Evolutionary conservation across 2,329 filamentous ascomycete species (phyloP).

Genomic region (Colletotrichum sp.): DNA sequence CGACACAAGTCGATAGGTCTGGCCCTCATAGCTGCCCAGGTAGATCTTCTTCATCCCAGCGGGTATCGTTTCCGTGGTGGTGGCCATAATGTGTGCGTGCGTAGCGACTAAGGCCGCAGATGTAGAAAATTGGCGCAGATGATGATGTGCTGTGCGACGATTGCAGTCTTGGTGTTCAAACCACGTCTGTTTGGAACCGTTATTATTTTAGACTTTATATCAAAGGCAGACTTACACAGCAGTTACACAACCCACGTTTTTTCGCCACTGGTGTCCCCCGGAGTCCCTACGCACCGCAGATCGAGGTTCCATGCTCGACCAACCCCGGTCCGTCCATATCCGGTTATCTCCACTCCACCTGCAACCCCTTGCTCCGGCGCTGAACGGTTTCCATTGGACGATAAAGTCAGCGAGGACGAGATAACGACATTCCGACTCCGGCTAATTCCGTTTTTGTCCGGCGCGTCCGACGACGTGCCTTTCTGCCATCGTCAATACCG

Average conservation of each 20-base stretch:
- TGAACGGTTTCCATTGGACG: not conserved
- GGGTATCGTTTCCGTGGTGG: not conserved
- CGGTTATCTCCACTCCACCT: slow-evolving; percentile 2
- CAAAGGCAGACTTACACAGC: not conserved
- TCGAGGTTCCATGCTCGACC: not conserved
- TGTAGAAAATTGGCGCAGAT: not conserved
- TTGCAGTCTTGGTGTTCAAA: not conserved
- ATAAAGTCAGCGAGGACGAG: not conserved
- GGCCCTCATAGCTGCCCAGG: slow-evolving; percentile 8
- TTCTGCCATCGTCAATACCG: not conserved
- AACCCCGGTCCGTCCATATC: not conserved
- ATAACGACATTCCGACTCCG: not conserved
- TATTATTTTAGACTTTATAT: not conserved
- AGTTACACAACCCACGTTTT: not conserved
- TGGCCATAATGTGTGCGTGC: not conserved
- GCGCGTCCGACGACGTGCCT: not conserved
- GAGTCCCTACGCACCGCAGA: not conserved
- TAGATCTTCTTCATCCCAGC: slow-evolving; percentile 3
- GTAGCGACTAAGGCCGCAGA: not conserved
- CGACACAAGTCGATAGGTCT: slow-evolving; percentile 10
- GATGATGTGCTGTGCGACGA: not conserved
- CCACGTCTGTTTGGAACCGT: not conserved
- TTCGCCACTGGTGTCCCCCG: not conserved
- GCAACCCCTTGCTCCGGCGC: not conserved
- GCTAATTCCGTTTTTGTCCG: slow-evolving; percentile 10